A percentile compares a stretch with the other conserved stretches of the same genome.
Evolutionary conservation across 768 basidiomycete species (phyloP).

Genomic region (Pulveroboletus frians): DNA sequence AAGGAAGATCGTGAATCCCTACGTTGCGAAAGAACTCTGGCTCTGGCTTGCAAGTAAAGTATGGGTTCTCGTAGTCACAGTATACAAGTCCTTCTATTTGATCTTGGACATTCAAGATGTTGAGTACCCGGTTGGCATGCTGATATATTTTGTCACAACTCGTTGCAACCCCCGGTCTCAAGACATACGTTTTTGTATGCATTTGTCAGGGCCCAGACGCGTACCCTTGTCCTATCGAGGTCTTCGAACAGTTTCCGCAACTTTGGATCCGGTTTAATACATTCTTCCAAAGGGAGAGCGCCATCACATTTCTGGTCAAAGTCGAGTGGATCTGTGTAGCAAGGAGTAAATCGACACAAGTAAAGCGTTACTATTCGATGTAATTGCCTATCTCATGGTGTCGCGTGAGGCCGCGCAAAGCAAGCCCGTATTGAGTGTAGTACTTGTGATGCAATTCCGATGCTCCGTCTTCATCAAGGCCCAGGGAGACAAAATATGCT

Average conservation of each 20-base stretch:
- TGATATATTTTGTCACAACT: conserved; percentile 27
- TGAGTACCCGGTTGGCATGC: conserved; percentile 79
- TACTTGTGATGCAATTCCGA: conserved; percentile 65
- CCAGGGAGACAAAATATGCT: conserved; percentile 75
- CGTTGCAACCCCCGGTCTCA: conserved; percentile 13
- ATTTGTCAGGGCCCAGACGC: conserved; percentile 86
- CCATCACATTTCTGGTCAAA: conserved; percentile 84
- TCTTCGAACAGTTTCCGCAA: conserved; percentile 69
- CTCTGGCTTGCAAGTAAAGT: conserved; percentile 82
- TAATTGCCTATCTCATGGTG: conserved; percentile 69
- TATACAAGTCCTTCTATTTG: conserved; percentile 70
- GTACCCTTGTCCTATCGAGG: conserved; percentile 68
- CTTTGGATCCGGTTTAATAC: conserved; percentile 60
- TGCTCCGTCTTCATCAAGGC: conserved; percentile 64
- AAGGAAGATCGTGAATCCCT: not conserved
- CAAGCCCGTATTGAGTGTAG: conserved; percentile 78
- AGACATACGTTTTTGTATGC: conserved; percentile 62
- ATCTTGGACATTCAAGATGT: conserved; percentile 67
- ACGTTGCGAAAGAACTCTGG: conserved; percentile 64
- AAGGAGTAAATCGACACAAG: not conserved
- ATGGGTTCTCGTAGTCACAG: conserved; percentile 64
- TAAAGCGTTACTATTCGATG: not conserved
- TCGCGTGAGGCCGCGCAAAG: conserved; percentile 68
- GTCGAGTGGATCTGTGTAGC: conserved; percentile 65
- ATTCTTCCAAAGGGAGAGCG: conserved; percentile 73